phyloP scores from a whole-genome alignment of 208 protist genomes.

The Leishmania major region DNA sequence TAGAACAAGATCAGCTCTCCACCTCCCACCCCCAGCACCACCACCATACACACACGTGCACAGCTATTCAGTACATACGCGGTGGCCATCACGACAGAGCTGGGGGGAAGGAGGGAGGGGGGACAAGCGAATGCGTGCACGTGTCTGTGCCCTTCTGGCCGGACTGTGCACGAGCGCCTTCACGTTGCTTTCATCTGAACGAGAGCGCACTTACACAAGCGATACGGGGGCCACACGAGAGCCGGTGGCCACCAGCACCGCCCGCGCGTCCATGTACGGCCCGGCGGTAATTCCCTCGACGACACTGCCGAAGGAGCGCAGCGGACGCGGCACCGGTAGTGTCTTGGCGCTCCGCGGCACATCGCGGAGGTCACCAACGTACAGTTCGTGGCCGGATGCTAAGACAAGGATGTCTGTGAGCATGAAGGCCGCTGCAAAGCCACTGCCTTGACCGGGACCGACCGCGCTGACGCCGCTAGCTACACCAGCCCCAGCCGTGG shows the following conservation, averaged over 20 bases:
- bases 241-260: slow-evolving; percentile 27
- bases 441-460: neutral
- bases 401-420: neutral
- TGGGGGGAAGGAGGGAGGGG: neutral
- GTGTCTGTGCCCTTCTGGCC: neutral
- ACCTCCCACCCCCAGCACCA: too few relatives aligned
- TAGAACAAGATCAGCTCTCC: neutral
- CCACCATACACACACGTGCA: neutral
- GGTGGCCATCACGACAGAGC: neutral
- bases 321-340: slow-evolving; percentile 21
- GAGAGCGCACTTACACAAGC: neutral
- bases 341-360: slow-evolving; percentile 6
- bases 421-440: neutral
- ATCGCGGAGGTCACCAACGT: slow-evolving; percentile 25
- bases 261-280: slow-evolving; percentile 4
- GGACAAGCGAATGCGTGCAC: neutral
- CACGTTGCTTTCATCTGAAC: neutral
- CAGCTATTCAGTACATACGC: neutral
- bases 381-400: neutral
- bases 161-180: neutral
- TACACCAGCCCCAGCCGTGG: neutral
- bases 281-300: slow-evolving; percentile 15
- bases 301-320: slow-evolving; percentile 16
- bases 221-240: slow-evolving; percentile 17
- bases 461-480: neutral